Percentiles rank a stretch among this genome's conserved stretches.
Conservation (phyloP, 2,329 filamentous ascomycete species). For the Stachybotrys chartarum region DNA sequence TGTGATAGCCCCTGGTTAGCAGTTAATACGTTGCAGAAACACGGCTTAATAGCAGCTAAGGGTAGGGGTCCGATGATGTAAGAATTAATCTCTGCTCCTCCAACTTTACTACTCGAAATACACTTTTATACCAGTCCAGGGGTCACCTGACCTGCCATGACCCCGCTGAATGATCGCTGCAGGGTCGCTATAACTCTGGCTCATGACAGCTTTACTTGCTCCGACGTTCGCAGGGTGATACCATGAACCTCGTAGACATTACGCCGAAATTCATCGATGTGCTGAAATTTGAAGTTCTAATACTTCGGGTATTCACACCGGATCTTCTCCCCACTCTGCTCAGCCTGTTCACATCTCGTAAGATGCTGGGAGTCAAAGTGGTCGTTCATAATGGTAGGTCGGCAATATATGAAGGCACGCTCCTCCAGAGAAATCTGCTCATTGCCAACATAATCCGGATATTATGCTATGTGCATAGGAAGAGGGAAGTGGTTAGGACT, state of each 20-base stretch:
- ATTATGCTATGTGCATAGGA: slow-evolving; percentile 1
- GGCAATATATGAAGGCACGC: slow-evolving; percentile 1
- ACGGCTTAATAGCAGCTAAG: no score
- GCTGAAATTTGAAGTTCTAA: slow-evolving; percentile 8
- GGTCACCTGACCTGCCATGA: no score
- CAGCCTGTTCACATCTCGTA: slow-evolving; percentile 6
- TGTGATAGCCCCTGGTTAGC: no score
- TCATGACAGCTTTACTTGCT: not conserved
- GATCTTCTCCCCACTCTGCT: slow-evolving; percentile 7
- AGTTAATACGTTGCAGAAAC: no score
- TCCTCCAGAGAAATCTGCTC: not conserved
- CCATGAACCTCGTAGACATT: slow-evolving; percentile 3
- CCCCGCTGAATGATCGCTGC: no score
- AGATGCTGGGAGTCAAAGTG: slow-evolving; percentile 14
- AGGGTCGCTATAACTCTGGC: no score
- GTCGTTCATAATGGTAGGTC: slow-evolving; percentile 9
- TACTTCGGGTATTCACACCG: slow-evolving; percentile 9
- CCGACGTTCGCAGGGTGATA: not conserved
- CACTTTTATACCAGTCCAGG: no score
- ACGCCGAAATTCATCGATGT: slow-evolving; percentile 9
- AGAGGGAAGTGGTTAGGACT: slow-evolving; percentile 1
- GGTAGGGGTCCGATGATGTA: no score
- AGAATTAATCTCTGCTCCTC: no score
- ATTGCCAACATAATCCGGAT: not conserved
- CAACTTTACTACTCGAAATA: no score